Conservation (phyloP, 441 rosid species). For the Aleurites moluccanus region DNA sequence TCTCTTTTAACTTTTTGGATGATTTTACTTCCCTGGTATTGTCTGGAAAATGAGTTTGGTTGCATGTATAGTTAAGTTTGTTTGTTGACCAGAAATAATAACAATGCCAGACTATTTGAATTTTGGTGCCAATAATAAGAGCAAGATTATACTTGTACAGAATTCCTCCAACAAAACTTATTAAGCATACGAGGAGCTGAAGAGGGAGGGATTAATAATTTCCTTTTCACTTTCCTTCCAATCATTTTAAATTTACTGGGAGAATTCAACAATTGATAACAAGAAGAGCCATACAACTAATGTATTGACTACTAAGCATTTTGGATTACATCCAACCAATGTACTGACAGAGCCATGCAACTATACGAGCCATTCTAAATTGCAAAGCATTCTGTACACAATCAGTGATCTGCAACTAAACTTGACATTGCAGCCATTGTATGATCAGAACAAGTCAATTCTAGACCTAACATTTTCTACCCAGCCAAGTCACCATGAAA, state of each 20-base stretch:
- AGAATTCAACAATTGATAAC: background rate
- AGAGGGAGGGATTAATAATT: too few relatives aligned
- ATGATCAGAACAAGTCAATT: background rate
- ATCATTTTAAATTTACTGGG: background rate
- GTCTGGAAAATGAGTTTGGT: too few relatives aligned
- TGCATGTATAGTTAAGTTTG: too few relatives aligned
- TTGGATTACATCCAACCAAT: background rate
- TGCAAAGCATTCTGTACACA: background rate
- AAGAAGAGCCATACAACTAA: background rate
- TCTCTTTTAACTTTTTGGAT: too few relatives aligned
- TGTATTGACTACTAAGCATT: background rate
- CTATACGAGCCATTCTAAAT: background rate
- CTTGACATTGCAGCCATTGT: background rate
- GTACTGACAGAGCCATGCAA: background rate
- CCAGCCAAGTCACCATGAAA: background rate
- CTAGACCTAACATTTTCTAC: background rate
- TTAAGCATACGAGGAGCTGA: too few relatives aligned
- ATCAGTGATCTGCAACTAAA: slow-evolving; percentile 8
- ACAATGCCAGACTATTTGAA: too few relatives aligned
- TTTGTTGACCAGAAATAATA: too few relatives aligned
- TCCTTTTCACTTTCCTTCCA: too few relatives aligned
- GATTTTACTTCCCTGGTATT: too few relatives aligned
- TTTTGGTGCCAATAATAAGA: too few relatives aligned
- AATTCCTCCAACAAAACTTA: too few relatives aligned
- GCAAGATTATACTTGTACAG: too few relatives aligned